A percentile compares a stretch with the other conserved stretches of the same genome.
Evolutionary conservation across 805 yeast genomes (phyloP).

Genomic region (Barnettozyma wickerhamii): DNA sequence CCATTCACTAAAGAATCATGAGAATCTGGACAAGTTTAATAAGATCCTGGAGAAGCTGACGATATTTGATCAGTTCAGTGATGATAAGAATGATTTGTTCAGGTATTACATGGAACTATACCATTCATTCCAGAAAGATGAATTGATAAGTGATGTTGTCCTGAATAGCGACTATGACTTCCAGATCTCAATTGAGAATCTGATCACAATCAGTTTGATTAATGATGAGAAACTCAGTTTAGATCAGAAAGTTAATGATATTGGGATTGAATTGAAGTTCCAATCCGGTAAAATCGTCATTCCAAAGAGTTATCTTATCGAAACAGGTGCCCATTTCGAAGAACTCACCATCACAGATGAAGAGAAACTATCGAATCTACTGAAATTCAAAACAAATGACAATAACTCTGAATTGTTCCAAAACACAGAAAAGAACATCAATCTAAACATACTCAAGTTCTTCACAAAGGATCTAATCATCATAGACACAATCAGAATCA

Average conservation of each 20-base stretch:
- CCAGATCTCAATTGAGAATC: constrained; percentile 8
- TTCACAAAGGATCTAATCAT: constrained; percentile 2
- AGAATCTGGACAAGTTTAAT: constrained; percentile 18
- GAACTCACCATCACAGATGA: background rate
- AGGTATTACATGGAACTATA: constrained; percentile 13
- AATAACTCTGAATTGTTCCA: constrained; percentile 4
- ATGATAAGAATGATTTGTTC: constrained; percentile 19
- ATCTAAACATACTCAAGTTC: constrained; percentile 7
- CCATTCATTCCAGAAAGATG: constrained; percentile 7
- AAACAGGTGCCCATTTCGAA: constrained; percentile 1
- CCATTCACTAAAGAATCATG: constrained; percentile 13
- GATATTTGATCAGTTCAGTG: constrained; percentile 22
- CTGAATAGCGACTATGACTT: constrained; percentile 20
- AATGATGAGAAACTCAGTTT: constrained; percentile 17
- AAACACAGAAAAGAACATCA: constrained; percentile 1
- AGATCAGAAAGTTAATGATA: constrained; percentile 3
- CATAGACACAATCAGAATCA: background rate
- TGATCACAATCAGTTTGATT: constrained; percentile 10
- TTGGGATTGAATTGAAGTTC: constrained; percentile 8
- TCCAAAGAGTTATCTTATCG: constrained; percentile 3
- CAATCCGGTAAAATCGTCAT: background rate
- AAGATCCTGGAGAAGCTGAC: constrained; percentile 16
- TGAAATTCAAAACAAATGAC: constrained; percentile 7
- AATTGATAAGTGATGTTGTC: constrained; percentile 3
- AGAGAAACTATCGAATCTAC: background rate